Evolutionary conservation across 2,329 filamentous ascomycete genomes (phyloP).

Genomic region (Cordyceps javanica): DNA sequence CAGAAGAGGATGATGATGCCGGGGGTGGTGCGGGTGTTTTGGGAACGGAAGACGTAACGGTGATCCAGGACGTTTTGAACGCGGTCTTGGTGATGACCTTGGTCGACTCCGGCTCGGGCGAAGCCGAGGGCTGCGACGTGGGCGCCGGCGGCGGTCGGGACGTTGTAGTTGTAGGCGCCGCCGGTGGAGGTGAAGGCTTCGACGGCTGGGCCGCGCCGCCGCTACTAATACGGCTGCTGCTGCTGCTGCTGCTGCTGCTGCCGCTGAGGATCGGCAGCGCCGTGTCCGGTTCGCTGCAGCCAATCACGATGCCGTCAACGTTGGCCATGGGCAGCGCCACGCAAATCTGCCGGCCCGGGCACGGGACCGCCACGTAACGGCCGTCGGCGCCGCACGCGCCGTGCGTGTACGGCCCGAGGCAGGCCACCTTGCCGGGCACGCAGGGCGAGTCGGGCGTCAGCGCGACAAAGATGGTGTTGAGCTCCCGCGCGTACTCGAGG

Average conservation of each 20-base stretch:
- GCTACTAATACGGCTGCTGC: too few species aligned
- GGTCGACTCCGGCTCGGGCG: background rate
- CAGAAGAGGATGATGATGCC: background rate
- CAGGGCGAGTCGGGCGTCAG: slow-evolving; percentile 43
- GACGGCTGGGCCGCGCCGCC: background rate
- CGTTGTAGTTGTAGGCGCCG: background rate
- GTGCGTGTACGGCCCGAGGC: slow-evolving; percentile 1
- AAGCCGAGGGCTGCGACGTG: background rate
- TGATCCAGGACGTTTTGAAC: background rate
- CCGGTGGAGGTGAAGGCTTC: too few species aligned
- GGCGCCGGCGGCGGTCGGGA: background rate
- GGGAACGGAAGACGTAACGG: background rate
- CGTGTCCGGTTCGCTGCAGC: slow-evolving; percentile 36
- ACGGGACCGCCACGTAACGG: slow-evolving; percentile 35
- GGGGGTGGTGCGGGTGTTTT: background rate
- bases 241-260: too few species aligned
- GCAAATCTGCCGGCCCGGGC: slow-evolving; percentile 35
- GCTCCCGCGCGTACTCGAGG: slow-evolving; percentile 35
- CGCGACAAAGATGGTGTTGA: slow-evolving; percentile 42
- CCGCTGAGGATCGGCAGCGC: slow-evolving; percentile 38
- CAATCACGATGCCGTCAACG: slow-evolving; percentile 41
- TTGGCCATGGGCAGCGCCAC: slow-evolving; percentile 49
- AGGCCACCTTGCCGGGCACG: slow-evolving; percentile 28
- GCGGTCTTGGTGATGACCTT: background rate
- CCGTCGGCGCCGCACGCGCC: slow-evolving; percentile 33